Evolutionary conservation across 2,329 filamentous ascomycete species (phyloP), one percentile per base, ranked within the genome.

Genomic region (Sporothrix brasiliensis): DNA sequence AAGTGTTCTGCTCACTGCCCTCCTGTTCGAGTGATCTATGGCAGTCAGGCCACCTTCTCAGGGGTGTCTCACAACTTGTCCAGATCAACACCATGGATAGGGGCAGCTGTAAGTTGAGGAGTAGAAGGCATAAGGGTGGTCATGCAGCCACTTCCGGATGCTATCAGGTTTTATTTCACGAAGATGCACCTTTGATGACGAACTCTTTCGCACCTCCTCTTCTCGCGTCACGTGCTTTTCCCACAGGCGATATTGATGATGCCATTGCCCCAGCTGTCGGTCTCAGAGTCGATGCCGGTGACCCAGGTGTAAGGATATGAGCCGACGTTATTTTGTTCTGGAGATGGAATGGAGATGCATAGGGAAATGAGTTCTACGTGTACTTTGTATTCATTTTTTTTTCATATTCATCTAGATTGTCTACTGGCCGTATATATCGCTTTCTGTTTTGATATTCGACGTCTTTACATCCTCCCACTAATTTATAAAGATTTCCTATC

Each of bases 231-330:
- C n/a, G n/a, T n/a, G n/a, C n/a, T n/a, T n/a, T n/a, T n/a, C n/a
- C n/a, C n/a, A n/a, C n/a, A n/a, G n/a, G n/a, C n/a, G n/a, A n/a
- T n/a, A n/a, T 60, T 60, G 34, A 60, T 60, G 19, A 34, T 41
- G 4, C 56, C 56, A 13, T 60, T 60, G 10, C 56, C 56, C 19
- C 56, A 34, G 9, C 30, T 41, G 24, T 65, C 50, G 13, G 60
- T 65, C 11, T 41, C 60, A 6, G 60, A 34, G 14, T 65, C 44
- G 2, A 21, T 34, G 14, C 60, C 60, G 4, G 47, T 34, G 21
- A 49, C 50, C 21, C 52, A 67, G 1, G 68, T 72, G 65, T 70
- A 72, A 0, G 71, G 54, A 34, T 72, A 72, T 14, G 71, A 68
- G 50, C 65, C 54, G 58, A 58, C 65, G 71, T 66, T 30, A 3